Percentiles rank a stretch among this genome's conserved stretches.
Evolutionary conservation across 495 filamentous ascomycete genomes (phyloP).

Genomic region (Copromyces sp.): DNA sequence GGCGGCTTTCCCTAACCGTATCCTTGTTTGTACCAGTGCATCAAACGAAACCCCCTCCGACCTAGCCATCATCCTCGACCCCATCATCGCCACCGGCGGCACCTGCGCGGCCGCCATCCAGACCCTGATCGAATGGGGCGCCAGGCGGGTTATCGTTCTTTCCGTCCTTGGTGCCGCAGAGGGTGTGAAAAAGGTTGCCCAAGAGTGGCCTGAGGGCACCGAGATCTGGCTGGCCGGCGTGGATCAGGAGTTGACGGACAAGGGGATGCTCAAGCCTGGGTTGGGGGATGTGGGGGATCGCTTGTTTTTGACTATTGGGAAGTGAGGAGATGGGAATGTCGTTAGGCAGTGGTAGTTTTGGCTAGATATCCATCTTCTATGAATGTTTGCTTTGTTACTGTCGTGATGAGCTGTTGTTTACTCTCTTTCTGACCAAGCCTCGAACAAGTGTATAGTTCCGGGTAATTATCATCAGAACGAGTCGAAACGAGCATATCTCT

Average conservation of each 20-base stretch:
- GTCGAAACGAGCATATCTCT: neutral
- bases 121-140: slow-evolving; percentile 83
- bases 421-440: too few relatives aligned
- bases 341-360: too few relatives aligned
- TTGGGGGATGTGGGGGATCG: slow-evolving; percentile 88
- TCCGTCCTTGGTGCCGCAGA: slow-evolving; percentile 58
- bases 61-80: slow-evolving; percentile 74
- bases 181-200: slow-evolving; percentile 58
- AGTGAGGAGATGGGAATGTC: slow-evolving; percentile 37
- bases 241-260: slow-evolving; percentile 58
- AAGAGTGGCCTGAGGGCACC: slow-evolving; percentile 62
- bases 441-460: too few relatives aligned
- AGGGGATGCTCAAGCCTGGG: slow-evolving; percentile 86
- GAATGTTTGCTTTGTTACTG: neutral
- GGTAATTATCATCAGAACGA: neutral
- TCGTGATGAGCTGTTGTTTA: too few relatives aligned
- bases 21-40: too few relatives aligned
- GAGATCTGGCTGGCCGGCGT: slow-evolving; percentile 78
- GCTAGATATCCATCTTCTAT: too few relatives aligned
- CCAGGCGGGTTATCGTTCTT: slow-evolving; percentile 68
- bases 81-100: slow-evolving; percentile 86
- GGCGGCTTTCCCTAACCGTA: too few relatives aligned
- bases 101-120: slow-evolving; percentile 85
- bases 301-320: slow-evolving; percentile 86
- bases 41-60: slow-evolving; percentile 28